Evolutionary conservation across 163 green algal species (phyloP), one percentile per base, ranked within the genome.

Genomic region (Prototheca stagnorum): DNA sequence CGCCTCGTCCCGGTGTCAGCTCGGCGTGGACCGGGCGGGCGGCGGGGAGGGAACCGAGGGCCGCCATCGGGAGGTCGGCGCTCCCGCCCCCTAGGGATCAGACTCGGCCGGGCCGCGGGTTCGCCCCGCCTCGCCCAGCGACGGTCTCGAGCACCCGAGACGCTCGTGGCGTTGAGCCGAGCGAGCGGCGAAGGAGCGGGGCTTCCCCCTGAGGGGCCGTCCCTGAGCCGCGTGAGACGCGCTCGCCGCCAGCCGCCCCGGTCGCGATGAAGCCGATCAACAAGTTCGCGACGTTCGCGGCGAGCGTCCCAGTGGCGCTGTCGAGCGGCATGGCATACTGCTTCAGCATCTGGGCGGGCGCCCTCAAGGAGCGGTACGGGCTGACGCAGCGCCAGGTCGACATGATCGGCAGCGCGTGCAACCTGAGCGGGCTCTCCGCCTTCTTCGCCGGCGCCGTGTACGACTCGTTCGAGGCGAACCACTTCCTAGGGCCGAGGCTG

Each of bases 391-490:
- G 39, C 24, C 21, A 67, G 42, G 44, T 73, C 11, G 21, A 64
- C n/a, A 21, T 46, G 11, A 34, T 78, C 0, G 62, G 43, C 2
- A 44, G 52, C 0, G 51, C 49, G 0, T 29, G 49, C 39, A 63
- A 67, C 43, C 26, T 67, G 2, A 66, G 69, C 2, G 72, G 58
- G 17, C 49, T 61, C 11, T 16, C 36, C 12, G 44, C 37, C 33
- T 62, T 79, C 28, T 49, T 77, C n/a, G 41, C 53, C 12, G 70
- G 70, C 27, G 21, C 75, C 11, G 35, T 77, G 3, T 79, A 77
- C 45, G 70, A 79, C 35, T 22, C 29, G 2, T 31, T 77, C 23
- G 35, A 59, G 25, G 19, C 35, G 19, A 35, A 45, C 22, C 53
- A 65, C 29, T 44, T 58, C 52, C 25, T 65, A 21, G 67, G 67